Percentiles rank a stretch among this genome's conserved stretches.
phyloP scores from a whole-genome alignment of 306 rosid genomes.

The Begonia peltatifolia region DNA sequence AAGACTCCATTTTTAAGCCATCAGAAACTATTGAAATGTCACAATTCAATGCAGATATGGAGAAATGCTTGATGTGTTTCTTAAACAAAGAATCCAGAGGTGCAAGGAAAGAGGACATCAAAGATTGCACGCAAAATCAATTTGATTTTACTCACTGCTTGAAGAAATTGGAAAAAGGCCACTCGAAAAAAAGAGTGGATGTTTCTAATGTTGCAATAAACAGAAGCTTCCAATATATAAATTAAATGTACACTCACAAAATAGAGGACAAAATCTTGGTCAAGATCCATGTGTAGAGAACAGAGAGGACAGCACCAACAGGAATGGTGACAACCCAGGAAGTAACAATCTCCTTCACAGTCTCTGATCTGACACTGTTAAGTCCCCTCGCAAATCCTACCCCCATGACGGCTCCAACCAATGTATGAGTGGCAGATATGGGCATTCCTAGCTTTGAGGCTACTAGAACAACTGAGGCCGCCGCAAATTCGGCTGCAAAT shows the following conservation, averaged over 20 bases:
- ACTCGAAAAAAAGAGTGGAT: conserved; percentile 1
- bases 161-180: not conserved
- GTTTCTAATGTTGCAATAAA: not conserved
- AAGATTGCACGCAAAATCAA: too few species aligned
- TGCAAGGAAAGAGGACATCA: too few species aligned
- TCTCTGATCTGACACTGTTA: conserved; percentile 79
- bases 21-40: too few species aligned
- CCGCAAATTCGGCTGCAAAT: conserved; percentile 97
- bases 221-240: too few species aligned
- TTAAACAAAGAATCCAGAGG: too few species aligned
- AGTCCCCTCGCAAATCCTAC: conserved; percentile 96
- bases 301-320: conserved; percentile 60
- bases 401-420: conserved; percentile 98
- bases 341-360: conserved; percentile 80
- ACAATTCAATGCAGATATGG: too few species aligned
- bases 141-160: too few species aligned
- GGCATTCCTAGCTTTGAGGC: conserved; percentile 84
- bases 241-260: conserved; percentile 32
- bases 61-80: too few species aligned
- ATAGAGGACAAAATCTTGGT: conserved; percentile 54
- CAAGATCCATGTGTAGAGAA: conserved; percentile 78
- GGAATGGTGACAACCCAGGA: conserved; percentile 95
- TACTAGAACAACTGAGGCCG: conserved; percentile 79
- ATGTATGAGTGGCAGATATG: conserved; percentile 85
- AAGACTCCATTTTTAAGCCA: too few species aligned